These are phyloP conservation scores for Candida albicans DNA, from an alignment of 1,139 yeast genomes.

Conservation along the genomic window DNA sequence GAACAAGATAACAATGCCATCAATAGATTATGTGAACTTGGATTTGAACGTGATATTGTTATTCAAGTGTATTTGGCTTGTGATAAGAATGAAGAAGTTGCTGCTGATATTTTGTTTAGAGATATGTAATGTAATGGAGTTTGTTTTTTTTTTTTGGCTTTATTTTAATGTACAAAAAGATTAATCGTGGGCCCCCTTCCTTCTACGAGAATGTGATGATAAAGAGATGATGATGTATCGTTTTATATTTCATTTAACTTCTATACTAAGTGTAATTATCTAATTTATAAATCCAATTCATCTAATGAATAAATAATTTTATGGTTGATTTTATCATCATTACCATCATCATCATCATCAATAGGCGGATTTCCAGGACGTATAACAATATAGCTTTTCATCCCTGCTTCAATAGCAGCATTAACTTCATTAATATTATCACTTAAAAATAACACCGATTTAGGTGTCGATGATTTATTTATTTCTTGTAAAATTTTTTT, in stretches of 20 bases:
- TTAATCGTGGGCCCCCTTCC: neutral
- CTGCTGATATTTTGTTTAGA: conserved; percentile 85
- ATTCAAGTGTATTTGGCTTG: conserved; percentile 97
- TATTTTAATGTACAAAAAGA: neutral
- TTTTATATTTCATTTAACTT: neutral
- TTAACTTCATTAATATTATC: conserved; percentile 68
- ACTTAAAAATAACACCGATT: conserved; percentile 63
- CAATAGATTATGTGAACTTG: conserved; percentile 83
- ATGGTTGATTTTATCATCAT: conserved; percentile 25
- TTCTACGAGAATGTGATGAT: too few relatives aligned
- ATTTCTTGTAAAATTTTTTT: conserved; percentile 52
- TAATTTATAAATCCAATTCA: conserved; percentile 14
- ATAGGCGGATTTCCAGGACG: conserved; percentile 77
- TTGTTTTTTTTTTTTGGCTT: neutral
- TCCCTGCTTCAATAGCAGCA: conserved; percentile 72
- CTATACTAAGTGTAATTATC: neutral
- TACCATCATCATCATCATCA: conserved; percentile 29
- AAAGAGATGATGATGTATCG: too few relatives aligned
- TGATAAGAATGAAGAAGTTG: conserved; percentile 94
- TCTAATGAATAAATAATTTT: conserved; percentile 22
- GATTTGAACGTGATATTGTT: conserved; percentile 84
- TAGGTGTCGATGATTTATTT: conserved; percentile 23
- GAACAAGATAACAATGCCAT: conserved; percentile 89
- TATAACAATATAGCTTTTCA: conserved; percentile 57
- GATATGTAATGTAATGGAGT: conserved; percentile 29